These are phyloP conservation scores for Cyberlindnera lachancei DNA, from an alignment of 805 yeast genomes.

Conservation along the genomic window DNA sequence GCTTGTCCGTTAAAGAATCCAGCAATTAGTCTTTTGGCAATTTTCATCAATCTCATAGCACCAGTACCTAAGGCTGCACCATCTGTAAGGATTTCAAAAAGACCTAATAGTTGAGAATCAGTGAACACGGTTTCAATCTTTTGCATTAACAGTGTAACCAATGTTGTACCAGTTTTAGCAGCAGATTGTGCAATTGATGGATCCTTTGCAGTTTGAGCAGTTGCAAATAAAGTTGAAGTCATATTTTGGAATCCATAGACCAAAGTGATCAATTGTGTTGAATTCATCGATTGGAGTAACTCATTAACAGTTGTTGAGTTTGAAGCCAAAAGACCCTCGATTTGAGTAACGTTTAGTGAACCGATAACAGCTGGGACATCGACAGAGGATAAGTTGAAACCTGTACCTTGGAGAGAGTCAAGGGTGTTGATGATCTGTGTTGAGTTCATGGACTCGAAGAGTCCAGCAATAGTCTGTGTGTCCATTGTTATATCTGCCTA, in stretches of 20 bases:
- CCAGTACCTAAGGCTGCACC: constrained; percentile 25
- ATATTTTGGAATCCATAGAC: constrained; percentile 15
- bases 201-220: constrained; percentile 10
- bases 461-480: constrained; percentile 12
- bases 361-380: constrained; percentile 52
- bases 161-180: constrained; percentile 8
- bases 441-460: constrained; percentile 19
- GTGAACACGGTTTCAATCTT: constrained; percentile 17
- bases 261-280: constrained; percentile 15
- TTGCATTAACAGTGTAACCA: constrained; percentile 11
- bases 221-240: constrained; percentile 15
- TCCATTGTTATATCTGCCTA: constrained; percentile 8
- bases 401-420: constrained; percentile 9
- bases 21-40: constrained; percentile 11
- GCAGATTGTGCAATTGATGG: constrained; percentile 2
- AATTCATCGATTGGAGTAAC: constrained; percentile 13
- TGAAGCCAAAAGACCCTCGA: constrained; percentile 18
- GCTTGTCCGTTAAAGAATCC: constrained; percentile 16
- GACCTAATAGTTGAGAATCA: constrained; percentile 17
- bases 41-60: constrained; percentile 13
- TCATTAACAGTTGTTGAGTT: constrained; percentile 15
- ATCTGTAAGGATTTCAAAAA: constrained; percentile 15
- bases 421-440: constrained; percentile 17
- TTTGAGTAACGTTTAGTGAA: constrained; percentile 18
- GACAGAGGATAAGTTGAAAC: constrained; percentile 58